Conservation (phyloP, 2,329 filamentous ascomycete genomes). For the Fusarium pseudonygamai region DNA sequence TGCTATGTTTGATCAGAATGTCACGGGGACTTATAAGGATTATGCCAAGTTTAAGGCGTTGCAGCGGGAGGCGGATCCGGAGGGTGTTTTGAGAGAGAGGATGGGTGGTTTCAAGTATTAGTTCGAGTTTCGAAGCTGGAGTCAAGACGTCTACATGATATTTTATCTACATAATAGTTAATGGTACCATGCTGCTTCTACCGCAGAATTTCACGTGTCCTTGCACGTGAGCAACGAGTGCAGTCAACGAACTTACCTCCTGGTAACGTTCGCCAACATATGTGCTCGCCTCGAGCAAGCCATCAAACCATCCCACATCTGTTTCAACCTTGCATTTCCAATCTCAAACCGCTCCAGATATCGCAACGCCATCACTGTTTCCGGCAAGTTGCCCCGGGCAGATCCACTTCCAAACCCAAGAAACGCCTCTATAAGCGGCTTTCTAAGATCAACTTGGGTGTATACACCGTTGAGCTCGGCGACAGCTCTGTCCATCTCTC, state of each 20-base stretch:
- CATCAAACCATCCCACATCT: neutral
- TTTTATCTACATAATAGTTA: neutral
- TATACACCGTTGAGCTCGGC: neutral
- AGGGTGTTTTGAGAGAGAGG: neutral
- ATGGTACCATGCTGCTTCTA: neutral
- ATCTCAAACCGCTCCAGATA: neutral
- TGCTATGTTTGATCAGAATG: conserved; percentile 16
- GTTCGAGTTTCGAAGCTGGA: neutral
- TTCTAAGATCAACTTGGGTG: neutral
- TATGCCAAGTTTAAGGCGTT: conserved; percentile 8
- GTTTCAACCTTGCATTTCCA: neutral
- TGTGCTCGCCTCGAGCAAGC: neutral
- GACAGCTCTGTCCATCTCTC: neutral
- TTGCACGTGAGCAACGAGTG: neutral
- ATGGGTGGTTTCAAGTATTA: conserved; percentile 13
- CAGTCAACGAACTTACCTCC: neutral
- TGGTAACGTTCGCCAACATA: accelerated
- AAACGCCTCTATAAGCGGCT: neutral
- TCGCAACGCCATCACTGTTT: neutral
- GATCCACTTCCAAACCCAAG: neutral
- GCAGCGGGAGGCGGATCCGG: conserved; percentile 5
- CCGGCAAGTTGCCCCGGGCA: neutral
- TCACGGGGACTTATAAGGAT: conserved; percentile 3
- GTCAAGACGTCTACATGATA: accelerated
- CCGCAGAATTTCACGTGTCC: neutral